phyloP scores from a whole-genome alignment of 306 rosid genomes.

The Arachis hypogaea region DNA sequence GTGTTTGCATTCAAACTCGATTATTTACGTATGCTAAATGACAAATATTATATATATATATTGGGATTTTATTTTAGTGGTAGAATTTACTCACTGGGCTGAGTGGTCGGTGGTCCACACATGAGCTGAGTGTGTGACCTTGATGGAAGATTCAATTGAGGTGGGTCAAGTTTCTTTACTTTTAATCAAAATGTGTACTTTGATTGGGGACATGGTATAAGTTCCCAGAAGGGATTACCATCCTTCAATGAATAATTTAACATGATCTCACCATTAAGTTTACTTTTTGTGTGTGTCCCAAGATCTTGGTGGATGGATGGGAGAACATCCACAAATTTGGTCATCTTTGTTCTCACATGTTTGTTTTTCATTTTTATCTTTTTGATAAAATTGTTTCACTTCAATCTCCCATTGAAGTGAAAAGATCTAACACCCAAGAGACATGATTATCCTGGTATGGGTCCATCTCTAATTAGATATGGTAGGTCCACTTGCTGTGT shows the following conservation, averaged over 20 bases:
- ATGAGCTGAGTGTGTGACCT: conserved; percentile 36
- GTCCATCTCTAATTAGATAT: conserved; percentile 46
- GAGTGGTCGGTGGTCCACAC: conserved; percentile 52
- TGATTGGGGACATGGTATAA: conserved; percentile 45
- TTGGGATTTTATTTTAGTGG: neutral
- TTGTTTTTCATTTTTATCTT: neutral
- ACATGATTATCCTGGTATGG: conserved; percentile 35
- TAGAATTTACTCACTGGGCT: conserved; percentile 34
- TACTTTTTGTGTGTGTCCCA: conserved; percentile 30
- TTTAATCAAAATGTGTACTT: conserved; percentile 52
- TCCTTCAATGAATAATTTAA: conserved; percentile 30
- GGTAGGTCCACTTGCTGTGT: conserved; percentile 50
- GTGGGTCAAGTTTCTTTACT: conserved; percentile 47
- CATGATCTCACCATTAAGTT: conserved; percentile 39
- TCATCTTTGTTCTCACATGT: conserved; percentile 25
- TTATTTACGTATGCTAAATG: conserved; percentile 33
- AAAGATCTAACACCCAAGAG: conserved; percentile 1
- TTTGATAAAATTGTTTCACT: conserved; percentile 8
- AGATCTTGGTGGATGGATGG: conserved; percentile 36
- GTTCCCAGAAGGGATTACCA: conserved; percentile 49
- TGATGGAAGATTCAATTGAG: conserved; percentile 50
- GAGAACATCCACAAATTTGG: conserved; percentile 37
- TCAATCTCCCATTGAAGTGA: conserved; percentile 29
- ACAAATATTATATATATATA: conserved; percentile 24
- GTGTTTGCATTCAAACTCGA: conserved; percentile 27